Base-by-base conservation (phyloP, 2,329 filamentous ascomycete genomes). In the Neophaeococcomyces mojaviensis region DNA sequence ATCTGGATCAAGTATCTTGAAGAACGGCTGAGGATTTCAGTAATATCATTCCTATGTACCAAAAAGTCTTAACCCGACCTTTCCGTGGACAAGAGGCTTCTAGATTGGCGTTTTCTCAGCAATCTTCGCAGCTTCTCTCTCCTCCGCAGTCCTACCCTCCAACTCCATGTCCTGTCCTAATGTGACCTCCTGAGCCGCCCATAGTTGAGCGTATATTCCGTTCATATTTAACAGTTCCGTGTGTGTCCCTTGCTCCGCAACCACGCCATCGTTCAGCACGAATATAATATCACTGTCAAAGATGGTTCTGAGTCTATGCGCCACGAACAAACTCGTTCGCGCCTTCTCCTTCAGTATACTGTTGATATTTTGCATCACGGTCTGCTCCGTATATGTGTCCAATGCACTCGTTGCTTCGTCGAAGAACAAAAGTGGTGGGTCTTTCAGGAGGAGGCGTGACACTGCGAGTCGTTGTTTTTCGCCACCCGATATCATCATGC, bases 231-330 rank as follows among this genome's bases (percentile, higher is more conserved):
- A 79, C 48, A 98, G 68, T 62, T 92, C 78, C 49, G 84, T 77
- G 64, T 98, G 92, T 13, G 86, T 94, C 12, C 92, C 92, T 64
- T 78, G 81, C 68, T 97, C 92, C 2, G 82, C 87, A n/a, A 97
- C 88, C 12, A 71, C 72, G 0, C 92, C 92, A 49, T 86, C 82
- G 61, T 82, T 84, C 47, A 97, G 69, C 31, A 97, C 92, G 58
- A 97, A 89, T 57, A 97, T 97, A 57, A 89, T 71, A 65, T 97
- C 86, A 32, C 86, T 86, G 59, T 97, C 92, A 59, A 86, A 94
- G 54, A 98, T 96, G 0, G 92, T 97, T 43, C 90, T 79, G 49
- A 98, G 69, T 15, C 92, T 78, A 65, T 97, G 92, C 5, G 92
- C 92, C 4, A 98, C 85, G 61, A 97, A 97, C 1, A 98, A 86